phyloP scores from a whole-genome alignment of 2,329 filamentous ascomycete species.

The Aspergillus sp. region DNA sequence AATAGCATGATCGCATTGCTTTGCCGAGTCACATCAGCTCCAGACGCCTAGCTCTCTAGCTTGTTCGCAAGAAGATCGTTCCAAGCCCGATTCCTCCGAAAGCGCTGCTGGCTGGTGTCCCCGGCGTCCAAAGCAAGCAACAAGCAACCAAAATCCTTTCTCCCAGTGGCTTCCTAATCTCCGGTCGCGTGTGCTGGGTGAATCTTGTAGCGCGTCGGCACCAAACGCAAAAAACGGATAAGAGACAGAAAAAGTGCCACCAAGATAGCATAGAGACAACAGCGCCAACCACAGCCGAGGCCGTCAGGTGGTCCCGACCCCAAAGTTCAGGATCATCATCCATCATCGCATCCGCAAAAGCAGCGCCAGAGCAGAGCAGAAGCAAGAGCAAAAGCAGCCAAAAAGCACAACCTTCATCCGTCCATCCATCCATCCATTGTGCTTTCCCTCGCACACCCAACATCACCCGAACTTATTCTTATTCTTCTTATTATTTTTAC shows the following conservation, averaged over 20 bases:
- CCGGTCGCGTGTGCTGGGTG: conserved; percentile 1
- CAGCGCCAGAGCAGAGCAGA: not conserved
- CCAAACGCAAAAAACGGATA: not conserved
- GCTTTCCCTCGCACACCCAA: not conserved
- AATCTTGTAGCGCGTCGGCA: not conserved
- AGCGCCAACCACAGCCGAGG: conserved; percentile 28
- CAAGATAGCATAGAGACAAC: not conserved
- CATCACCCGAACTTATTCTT: no score
- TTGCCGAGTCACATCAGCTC: not conserved
- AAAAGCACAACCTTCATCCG: conserved; percentile 11
- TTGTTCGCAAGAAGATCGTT: no score
- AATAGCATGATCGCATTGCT: not conserved
- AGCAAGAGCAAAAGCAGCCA: conserved; percentile 9
- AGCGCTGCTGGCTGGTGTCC: not conserved
- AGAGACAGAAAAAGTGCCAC: not conserved
- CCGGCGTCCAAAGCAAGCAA: not conserved
- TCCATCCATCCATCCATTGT: not conserved
- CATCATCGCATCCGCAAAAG: conserved; percentile 10
- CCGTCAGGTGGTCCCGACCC: conserved; percentile 35
- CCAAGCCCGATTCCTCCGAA: not conserved
- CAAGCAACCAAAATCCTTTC: not conserved
- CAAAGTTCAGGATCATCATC: conserved; percentile 23
- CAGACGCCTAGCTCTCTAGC: not conserved
- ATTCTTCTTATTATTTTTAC: no score
- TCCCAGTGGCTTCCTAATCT: not conserved